Conservation (phyloP, 2,329 filamentous ascomycete genomes). For the Calonectria leucothoes region DNA sequence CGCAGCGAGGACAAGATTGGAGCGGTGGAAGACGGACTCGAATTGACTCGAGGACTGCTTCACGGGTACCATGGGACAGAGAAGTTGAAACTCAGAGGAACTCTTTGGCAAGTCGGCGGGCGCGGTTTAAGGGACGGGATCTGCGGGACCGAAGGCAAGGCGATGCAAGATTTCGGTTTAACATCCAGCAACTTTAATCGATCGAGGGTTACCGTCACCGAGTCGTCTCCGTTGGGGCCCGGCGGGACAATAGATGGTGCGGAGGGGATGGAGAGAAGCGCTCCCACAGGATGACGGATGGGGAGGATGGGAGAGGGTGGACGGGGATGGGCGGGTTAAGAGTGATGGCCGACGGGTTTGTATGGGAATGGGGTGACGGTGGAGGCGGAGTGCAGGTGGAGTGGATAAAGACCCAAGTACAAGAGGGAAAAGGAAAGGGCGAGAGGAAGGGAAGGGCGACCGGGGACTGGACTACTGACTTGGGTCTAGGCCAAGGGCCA, state of each 20-base stretch:
- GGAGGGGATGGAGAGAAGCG: slow-evolving; percentile 17
- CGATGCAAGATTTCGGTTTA: slow-evolving; percentile 24
- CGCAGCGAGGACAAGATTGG: slow-evolving; percentile 31
- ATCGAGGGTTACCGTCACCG: slow-evolving; percentile 4
- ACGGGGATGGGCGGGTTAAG: slow-evolving; percentile 31
- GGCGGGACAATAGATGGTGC: slow-evolving; percentile 18
- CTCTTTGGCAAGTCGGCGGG: slow-evolving; percentile 6
- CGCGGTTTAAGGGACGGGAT: slow-evolving; percentile 27
- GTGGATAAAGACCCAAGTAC: slow-evolving; percentile 16
- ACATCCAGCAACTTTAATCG: slow-evolving; percentile 25
- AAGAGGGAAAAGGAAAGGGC: slow-evolving; percentile 11
- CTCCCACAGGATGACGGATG: slow-evolving; percentile 28
- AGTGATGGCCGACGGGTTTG: slow-evolving; percentile 21
- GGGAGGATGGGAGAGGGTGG: slow-evolving; percentile 17
- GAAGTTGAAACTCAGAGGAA: slow-evolving; percentile 27
- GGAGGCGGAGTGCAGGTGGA: slow-evolving; percentile 31
- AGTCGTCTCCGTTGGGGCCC: slow-evolving; percentile 11
- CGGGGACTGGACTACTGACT: neutral
- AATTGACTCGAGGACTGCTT: slow-evolving; percentile 42
- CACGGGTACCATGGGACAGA: slow-evolving; percentile 42
- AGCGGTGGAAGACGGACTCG: slow-evolving; percentile 33
- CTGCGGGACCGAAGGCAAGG: slow-evolving; percentile 27
- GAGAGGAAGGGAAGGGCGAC: slow-evolving; percentile 16
- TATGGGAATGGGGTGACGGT: slow-evolving; percentile 34
- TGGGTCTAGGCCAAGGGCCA: slow-evolving; percentile 18